Evolutionary conservation across 768 basidiomycete genomes (phyloP).

Genomic region (Termitomyces sp.): DNA sequence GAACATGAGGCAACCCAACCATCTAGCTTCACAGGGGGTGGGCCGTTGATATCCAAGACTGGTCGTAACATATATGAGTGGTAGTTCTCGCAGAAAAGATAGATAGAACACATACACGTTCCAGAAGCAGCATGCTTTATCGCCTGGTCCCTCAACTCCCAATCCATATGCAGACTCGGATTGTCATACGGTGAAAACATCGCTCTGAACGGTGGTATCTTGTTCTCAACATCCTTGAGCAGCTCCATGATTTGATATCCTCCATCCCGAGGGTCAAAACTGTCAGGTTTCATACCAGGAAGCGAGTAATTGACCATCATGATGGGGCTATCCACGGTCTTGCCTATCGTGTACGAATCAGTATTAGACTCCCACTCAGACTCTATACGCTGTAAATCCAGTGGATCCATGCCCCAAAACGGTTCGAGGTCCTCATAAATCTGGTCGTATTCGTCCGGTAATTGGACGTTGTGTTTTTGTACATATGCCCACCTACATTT

Average conservation of each 20-base stretch:
- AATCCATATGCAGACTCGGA: slow-evolving; percentile 35
- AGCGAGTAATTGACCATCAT: slow-evolving; percentile 26
- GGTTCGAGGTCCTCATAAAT: slow-evolving; percentile 72
- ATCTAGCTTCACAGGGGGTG: slow-evolving; percentile 22
- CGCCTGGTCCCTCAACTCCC: slow-evolving; percentile 28
- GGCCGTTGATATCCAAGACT: slow-evolving; percentile 30
- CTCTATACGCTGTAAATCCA: slow-evolving; percentile 30
- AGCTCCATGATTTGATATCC: slow-evolving; percentile 33
- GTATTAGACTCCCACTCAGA: slow-evolving; percentile 31
- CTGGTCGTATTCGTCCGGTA: slow-evolving; percentile 83
- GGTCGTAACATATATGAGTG: neutral
- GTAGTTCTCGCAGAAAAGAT: neutral
- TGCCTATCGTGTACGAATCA: slow-evolving; percentile 37
- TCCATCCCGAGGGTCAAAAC: slow-evolving; percentile 23
- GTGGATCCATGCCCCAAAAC: slow-evolving; percentile 63
- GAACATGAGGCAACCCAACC: slow-evolving; percentile 38
- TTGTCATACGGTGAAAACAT: slow-evolving; percentile 49
- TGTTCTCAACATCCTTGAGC: slow-evolving; percentile 34
- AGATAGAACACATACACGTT: slow-evolving; percentile 26
- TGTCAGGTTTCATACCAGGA: slow-evolving; percentile 17
- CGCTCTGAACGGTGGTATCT: slow-evolving; percentile 45
- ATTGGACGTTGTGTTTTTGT: slow-evolving; percentile 57
- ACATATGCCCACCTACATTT: slow-evolving; percentile 44
- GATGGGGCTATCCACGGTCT: slow-evolving; percentile 24
- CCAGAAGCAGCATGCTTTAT: slow-evolving; percentile 31